phyloP scores from a whole-genome alignment of 176 grass and related monocot species.

The Oryza punctata region DNA sequence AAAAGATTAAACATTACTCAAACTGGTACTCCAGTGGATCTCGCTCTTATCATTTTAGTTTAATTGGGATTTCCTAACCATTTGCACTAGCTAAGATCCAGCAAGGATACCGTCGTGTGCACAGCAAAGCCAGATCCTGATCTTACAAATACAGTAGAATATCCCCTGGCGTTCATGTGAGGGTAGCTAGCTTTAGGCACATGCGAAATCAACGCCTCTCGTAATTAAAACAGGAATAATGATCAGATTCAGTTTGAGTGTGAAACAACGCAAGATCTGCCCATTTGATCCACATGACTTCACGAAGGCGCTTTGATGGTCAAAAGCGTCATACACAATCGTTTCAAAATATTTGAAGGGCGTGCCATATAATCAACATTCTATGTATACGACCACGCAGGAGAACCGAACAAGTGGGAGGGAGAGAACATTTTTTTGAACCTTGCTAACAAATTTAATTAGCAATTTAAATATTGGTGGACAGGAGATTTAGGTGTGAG shows the following conservation, averaged over 20 bases:
- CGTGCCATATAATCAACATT: background rate
- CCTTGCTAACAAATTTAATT: too few species aligned
- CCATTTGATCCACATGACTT: background rate
- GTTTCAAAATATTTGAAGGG: too few species aligned
- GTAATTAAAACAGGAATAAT: background rate
- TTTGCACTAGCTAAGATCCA: background rate
- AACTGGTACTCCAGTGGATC: too few species aligned
- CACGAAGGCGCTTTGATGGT: background rate
- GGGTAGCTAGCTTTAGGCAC: background rate
- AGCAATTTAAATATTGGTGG: background rate
- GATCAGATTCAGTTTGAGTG: background rate
- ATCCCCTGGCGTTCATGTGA: constrained; percentile 30
- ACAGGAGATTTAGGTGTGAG: background rate
- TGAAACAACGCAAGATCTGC: background rate
- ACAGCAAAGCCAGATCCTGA: background rate
- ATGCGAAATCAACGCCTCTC: background rate
- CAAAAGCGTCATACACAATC: background rate
- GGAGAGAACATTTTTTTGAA: too few species aligned
- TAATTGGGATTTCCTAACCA: background rate
- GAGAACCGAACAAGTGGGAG: too few species aligned
- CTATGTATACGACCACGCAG: background rate
- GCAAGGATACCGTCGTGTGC: background rate
- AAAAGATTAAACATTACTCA: too few species aligned
- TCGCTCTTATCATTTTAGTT: too few species aligned
- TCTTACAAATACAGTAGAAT: constrained; percentile 1